Conservation (phyloP, 2,329 filamentous ascomycete species). For the Cladosporium sp. region DNA sequence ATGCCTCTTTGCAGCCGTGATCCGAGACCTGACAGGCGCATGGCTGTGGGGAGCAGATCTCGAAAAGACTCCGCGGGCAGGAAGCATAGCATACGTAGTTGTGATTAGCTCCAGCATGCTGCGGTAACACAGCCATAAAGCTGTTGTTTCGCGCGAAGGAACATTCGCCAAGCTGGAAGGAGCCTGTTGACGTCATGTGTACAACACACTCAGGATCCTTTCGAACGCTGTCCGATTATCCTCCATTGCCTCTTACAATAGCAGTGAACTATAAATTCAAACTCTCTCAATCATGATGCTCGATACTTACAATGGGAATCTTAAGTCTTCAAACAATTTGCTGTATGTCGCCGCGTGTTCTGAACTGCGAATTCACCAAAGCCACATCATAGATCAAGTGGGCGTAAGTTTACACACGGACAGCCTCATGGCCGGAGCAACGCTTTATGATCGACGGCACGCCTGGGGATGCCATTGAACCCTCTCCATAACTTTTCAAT, state of each 20-base stretch:
- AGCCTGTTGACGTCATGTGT: neutral
- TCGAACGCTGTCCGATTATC: neutral
- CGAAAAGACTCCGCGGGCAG: neutral
- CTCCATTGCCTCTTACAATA: neutral
- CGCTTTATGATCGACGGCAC: neutral
- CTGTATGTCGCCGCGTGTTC: neutral
- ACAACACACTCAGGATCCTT: neutral
- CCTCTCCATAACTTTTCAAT: neutral
- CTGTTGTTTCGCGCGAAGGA: neutral
- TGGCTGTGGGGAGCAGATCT: neutral
- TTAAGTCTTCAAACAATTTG: neutral
- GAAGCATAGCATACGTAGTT: neutral
- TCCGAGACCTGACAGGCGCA: neutral
- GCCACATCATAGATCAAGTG: neutral
- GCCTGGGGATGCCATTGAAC: neutral
- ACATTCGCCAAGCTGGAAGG: neutral
- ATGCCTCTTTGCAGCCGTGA: neutral
- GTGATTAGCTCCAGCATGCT: neutral
- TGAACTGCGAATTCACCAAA: neutral
- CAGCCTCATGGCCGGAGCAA: neutral
- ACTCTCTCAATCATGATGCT: neutral
- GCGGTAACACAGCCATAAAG: neutral
- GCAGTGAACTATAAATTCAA: neutral
- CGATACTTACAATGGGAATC: neutral
- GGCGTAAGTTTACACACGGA: neutral